Conservation (phyloP, 176 grass and related monocot species). For the Eleusine coracana region DNA sequence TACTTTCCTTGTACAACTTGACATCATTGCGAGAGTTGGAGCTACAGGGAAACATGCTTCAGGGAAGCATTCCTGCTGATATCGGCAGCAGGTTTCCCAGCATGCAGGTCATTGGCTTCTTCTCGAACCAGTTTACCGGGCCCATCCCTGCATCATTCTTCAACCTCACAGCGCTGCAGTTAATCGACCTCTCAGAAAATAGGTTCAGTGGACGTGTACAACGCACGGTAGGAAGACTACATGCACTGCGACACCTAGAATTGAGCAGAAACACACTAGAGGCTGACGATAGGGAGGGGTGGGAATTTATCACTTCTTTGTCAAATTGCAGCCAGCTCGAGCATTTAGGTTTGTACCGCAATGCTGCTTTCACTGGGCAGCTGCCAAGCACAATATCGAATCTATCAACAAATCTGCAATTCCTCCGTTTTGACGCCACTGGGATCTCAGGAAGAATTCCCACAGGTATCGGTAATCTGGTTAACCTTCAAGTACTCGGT, state of each 20-base stretch:
- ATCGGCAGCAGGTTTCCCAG: not conserved
- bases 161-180: not conserved
- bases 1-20: too few species aligned
- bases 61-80: not conserved
- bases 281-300: not conserved
- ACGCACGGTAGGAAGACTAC: not conserved
- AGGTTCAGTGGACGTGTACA: not conserved
- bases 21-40: not conserved
- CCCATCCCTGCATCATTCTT: not conserved
- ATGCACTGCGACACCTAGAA: not conserved
- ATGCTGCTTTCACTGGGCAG: not conserved
- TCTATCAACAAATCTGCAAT: not conserved
- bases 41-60: not conserved
- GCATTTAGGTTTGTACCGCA: not conserved
- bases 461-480: not conserved
- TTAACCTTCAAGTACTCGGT: not conserved
- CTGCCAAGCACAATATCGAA: not conserved
- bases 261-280: not conserved
- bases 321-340: constrained; percentile 9
- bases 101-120: not conserved
- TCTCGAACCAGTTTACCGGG: constrained; percentile 5
- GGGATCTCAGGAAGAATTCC: constrained; percentile 12
- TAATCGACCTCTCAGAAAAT: not conserved
- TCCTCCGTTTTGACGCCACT: not conserved
- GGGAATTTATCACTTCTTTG: constrained; percentile 28